These are phyloP conservation scores for Lenwebbia sp. DNA, from an alignment of 345 rosid genomes.

Conservation along the genomic window DNA sequence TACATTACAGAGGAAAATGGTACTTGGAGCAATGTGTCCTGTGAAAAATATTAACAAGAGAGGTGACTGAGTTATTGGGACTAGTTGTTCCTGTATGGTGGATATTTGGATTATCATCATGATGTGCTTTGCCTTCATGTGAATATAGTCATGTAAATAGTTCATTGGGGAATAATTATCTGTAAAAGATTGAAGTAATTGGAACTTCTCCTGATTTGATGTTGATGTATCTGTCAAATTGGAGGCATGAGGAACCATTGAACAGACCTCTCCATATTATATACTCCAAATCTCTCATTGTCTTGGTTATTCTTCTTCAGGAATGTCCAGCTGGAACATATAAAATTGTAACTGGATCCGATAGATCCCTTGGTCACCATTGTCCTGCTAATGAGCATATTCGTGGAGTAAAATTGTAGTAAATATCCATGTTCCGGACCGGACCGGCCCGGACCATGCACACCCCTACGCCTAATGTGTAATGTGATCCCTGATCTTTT, in stretches of 20 bases:
- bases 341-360: conserved; percentile 86
- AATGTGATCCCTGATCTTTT: too few relatives aligned
- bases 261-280: not conserved
- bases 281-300: not conserved
- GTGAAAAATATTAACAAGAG: not conserved
- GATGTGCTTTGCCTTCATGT: not conserved
- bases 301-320: conserved; percentile 23
- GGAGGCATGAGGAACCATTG: not conserved
- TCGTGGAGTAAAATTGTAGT: too few relatives aligned
- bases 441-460: too few relatives aligned
- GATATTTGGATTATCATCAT: not conserved
- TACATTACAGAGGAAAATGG: not conserved
- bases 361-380: conserved; percentile 57
- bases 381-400: conserved; percentile 75
- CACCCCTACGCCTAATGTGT: too few relatives aligned
- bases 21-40: not conserved
- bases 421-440: too few relatives aligned
- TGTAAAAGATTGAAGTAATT: not conserved
- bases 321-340: conserved; percentile 95
- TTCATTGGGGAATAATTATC: not conserved
- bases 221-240: not conserved
- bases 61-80: not conserved
- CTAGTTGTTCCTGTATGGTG: not conserved
- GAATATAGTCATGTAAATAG: not conserved
- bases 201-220: not conserved